Conservation (phyloP, 2,329 filamentous ascomycete genomes). For the Aspergillus hiratsukae region DNA sequence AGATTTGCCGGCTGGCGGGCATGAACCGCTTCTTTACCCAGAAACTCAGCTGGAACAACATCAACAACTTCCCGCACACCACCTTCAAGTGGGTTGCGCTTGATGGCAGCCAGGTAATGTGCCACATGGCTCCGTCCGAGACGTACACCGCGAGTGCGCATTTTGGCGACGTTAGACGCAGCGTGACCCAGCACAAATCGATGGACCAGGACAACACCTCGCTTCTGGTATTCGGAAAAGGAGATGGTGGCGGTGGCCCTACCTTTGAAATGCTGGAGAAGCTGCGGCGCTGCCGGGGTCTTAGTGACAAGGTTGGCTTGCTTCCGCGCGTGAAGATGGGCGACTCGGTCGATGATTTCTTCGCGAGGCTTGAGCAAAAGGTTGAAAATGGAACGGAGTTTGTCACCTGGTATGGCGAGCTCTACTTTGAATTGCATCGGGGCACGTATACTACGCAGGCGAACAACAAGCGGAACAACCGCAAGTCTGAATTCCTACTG, state of each 20-base stretch:
- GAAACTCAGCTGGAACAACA: constrained; percentile 99
- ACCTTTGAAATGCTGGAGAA: constrained; percentile 94
- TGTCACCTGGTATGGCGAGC: constrained; percentile 94
- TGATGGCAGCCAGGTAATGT: constrained; percentile 93
- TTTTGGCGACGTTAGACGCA: constrained; percentile 89
- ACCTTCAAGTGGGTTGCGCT: constrained; percentile 98
- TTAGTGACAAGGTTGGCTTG: constrained; percentile 79
- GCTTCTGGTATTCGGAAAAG: constrained; percentile 90
- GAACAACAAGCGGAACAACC: constrained; percentile 95
- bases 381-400: constrained; percentile 63
- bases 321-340: constrained; percentile 87
- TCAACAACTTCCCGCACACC: constrained; percentile 97
- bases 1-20: constrained; percentile 86
- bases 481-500: constrained; percentile 76
- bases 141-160: constrained; percentile 94
- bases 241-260: constrained; percentile 90
- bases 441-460: constrained; percentile 97
- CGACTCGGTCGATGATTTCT: constrained; percentile 89
- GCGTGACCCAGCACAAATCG: constrained; percentile 88
- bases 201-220: constrained; percentile 90
- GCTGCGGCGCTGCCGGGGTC: constrained; percentile 82
- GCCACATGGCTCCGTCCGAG: constrained; percentile 93
- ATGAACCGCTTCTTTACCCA: constrained; percentile 98
- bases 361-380: constrained; percentile 77
- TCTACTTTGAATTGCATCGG: constrained; percentile 96